These are phyloP conservation scores for Paracamarosporium sp. DNA, from an alignment of 2,329 filamentous ascomycete genomes.

Conservation along the genomic window DNA sequence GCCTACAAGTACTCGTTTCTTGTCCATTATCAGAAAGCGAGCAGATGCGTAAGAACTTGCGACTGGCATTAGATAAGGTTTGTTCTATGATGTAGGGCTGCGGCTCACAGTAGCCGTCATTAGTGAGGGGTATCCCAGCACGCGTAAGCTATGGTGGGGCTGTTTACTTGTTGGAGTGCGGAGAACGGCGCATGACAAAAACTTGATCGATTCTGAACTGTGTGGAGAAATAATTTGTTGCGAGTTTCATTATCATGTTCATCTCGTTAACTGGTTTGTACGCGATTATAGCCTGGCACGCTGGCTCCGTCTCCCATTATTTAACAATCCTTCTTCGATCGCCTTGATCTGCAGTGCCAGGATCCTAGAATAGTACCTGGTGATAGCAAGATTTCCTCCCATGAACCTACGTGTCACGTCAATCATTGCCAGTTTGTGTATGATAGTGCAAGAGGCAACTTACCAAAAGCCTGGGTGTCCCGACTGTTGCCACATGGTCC, in stretches of 20 bases:
- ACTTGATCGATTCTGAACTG: neutral
- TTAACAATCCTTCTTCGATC: conserved; percentile 36
- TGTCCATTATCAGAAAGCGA: conserved; percentile 41
- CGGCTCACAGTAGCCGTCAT: neutral
- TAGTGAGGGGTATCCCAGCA: neutral
- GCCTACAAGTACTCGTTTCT: conserved; percentile 61
- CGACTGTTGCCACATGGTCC: conserved; percentile 48
- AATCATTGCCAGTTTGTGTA: neutral
- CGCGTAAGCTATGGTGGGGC: neutral
- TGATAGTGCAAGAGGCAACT: neutral
- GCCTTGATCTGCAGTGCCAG: conserved; percentile 57
- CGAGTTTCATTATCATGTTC: neutral
- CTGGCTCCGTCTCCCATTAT: neutral
- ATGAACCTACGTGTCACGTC: conserved; percentile 36
- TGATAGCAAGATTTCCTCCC: conserved; percentile 51
- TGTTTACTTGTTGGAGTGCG: neutral
- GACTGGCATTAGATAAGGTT: neutral
- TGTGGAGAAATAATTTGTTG: neutral
- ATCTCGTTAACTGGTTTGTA: neutral
- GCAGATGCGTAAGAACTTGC: neutral
- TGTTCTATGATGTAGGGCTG: neutral
- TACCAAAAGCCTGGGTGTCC: conserved; percentile 48
- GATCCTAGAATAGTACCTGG: conserved; percentile 57
- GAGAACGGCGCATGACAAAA: neutral
- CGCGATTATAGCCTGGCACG: neutral